These are phyloP conservation scores for Linderina pennispora DNA, from an alignment of 192 early-diverging fungal species.

Conservation along the genomic window DNA sequence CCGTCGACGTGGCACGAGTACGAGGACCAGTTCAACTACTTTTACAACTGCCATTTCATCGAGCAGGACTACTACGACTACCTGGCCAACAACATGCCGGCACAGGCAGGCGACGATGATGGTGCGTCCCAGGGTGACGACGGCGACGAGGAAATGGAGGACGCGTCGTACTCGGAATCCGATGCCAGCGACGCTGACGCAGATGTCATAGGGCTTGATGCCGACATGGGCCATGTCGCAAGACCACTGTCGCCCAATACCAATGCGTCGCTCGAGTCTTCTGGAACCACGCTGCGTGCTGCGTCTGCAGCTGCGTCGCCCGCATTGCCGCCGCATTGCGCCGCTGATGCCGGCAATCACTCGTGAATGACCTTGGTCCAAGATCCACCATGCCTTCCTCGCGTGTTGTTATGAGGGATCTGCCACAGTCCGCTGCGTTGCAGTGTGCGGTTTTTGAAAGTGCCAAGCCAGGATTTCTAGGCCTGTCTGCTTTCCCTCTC, in stretches of 20 bases:
- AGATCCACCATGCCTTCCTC: too few relatives aligned
- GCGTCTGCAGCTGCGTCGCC: background rate
- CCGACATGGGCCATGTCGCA: conserved; percentile 6
- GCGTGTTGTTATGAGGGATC: too few relatives aligned
- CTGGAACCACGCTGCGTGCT: background rate
- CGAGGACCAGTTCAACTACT: conserved; percentile 45
- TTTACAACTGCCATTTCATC: conserved; percentile 45
- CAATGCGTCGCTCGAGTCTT: background rate
- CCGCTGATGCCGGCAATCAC: too few relatives aligned
- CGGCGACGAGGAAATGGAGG: conserved; percentile 8
- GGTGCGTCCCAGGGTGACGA: background rate
- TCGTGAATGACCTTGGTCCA: too few relatives aligned
- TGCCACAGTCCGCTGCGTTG: too few relatives aligned
- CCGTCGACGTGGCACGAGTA: conserved; percentile 44
- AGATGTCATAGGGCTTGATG: conserved; percentile 6
- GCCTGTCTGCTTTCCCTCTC: background rate
- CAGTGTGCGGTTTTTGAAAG: too few relatives aligned
- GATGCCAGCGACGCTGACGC: background rate
- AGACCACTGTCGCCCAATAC: background rate
- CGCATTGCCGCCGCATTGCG: background rate
- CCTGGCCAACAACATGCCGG: conserved; percentile 7
- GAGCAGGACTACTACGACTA: conserved; percentile 46
- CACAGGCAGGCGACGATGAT: background rate
- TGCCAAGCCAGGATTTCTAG: too few relatives aligned
- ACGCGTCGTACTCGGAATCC: background rate